phyloP scores from a whole-genome alignment of 2,329 filamentous ascomycete species.

The Colletotrichum echinochloae region DNA sequence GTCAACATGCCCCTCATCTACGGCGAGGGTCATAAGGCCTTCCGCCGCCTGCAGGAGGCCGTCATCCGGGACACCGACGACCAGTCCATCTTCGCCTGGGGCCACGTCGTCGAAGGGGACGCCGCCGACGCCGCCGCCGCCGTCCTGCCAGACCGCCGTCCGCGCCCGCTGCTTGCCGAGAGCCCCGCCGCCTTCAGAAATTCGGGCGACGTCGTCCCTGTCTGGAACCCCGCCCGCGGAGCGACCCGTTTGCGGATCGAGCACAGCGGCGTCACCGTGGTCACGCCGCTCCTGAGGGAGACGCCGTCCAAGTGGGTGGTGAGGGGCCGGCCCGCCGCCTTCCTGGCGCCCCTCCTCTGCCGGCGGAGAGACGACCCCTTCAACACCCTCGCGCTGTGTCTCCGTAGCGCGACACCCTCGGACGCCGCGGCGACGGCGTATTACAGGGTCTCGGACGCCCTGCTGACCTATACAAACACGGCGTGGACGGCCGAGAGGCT shows the following conservation, averaged over 20 bases:
- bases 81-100: slow-evolving; percentile 14
- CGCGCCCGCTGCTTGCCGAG: background rate
- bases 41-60: slow-evolving; percentile 40
- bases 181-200: background rate
- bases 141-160: background rate
- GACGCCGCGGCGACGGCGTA: background rate
- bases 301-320: background rate
- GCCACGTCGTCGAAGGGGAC: background rate
- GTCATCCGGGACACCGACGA: background rate
- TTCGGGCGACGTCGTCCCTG: background rate
- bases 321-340: background rate
- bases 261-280: background rate
- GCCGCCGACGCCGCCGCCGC: too few species aligned
- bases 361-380: background rate
- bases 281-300: background rate
- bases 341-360: slow-evolving; percentile 4
- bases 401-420: background rate
- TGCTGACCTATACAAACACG: background rate
- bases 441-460: background rate
- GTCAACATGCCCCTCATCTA: slow-evolving; percentile 46
- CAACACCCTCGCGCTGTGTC: slow-evolving; percentile 1
- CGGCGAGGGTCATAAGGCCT: slow-evolving; percentile 45
- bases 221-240: background rate
- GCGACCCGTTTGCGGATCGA: background rate
- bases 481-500: background rate